Evolutionary conservation across 805 yeast species (phyloP), one percentile per base, ranked within the genome.

Genomic region (Myxozyma nipponensis): DNA sequence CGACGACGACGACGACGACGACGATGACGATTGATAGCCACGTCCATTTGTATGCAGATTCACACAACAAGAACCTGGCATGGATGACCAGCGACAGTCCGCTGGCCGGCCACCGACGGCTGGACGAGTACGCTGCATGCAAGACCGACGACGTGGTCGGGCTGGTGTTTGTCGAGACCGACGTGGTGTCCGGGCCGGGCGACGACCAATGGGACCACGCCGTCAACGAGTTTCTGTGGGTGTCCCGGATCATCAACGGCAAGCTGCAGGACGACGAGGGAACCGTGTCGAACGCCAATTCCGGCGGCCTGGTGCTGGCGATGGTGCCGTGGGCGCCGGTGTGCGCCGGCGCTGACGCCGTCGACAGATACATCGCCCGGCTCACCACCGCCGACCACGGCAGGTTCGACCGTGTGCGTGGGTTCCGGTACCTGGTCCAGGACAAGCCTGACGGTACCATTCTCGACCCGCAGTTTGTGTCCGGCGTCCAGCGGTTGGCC

Each of bases 271-370:
- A 9, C 40, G 42, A 19, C 18, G 42, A 39, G n/a, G 42, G 42
- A 40, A 15, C 42, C 7, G 9, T 24, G 26, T 28, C 32, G 7
- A 7, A 28, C 13, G 17, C 38, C 21, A 13, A 28, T 9, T 13
- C 32, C 13, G 13, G 13, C 13, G 38, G 38, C 17, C 15, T 43
- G 38, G 57, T 56, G 28, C 62, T 60, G 36, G 75, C 64, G 2
- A 57, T 72, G 6, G 58, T 75, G n/a, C 76, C 77, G 1, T 73
- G 76, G 76, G 75, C 74, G 0, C 78, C 79, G 4, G 44, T 73
- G 6, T 67, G 70, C 5, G 49, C 61, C 4, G 77, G 77, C 1
- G 39, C 58, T 1, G 50, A 47, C 0, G 56, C 53, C 1, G 39
- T 66, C 3, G 22, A 36, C 3, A 39, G 49, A 36, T 64, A 57